phyloP scores from a whole-genome alignment of 1,139 yeast genomes.

The Candida glucosophila region DNA sequence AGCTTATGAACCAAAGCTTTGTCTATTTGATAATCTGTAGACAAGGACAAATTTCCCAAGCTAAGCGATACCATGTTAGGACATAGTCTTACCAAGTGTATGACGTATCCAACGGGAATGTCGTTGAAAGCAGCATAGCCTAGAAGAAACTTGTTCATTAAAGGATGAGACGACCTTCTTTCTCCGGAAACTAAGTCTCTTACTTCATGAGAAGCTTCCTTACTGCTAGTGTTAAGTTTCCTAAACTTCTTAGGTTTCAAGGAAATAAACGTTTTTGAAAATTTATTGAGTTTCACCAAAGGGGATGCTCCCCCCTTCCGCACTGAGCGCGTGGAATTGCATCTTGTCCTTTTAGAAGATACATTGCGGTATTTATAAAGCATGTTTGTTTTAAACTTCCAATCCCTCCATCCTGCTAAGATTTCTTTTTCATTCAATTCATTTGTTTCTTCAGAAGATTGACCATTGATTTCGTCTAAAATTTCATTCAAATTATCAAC shows the following conservation, averaged over 20 bases:
- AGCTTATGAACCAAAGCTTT: slow-evolving; percentile 23
- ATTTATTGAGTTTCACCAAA: slow-evolving; percentile 5
- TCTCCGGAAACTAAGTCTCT: too few relatives aligned
- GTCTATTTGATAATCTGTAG: slow-evolving; percentile 49
- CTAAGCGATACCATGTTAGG: slow-evolving; percentile 44
- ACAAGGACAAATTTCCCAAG: slow-evolving; percentile 46
- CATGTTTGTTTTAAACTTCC: slow-evolving; percentile 71
- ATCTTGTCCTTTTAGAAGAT: slow-evolving; percentile 15
- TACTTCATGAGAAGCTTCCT: not conserved
- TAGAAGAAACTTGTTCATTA: slow-evolving; percentile 45
- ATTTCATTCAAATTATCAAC: slow-evolving; percentile 38
- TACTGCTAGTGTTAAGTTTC: slow-evolving; percentile 5
- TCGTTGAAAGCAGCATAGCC: slow-evolving; percentile 56
- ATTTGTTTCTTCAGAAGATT: slow-evolving; percentile 5
- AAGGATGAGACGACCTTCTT: slow-evolving; percentile 39
- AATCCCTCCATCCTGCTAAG: slow-evolving; percentile 81
- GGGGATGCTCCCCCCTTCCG: slow-evolving; percentile 6
- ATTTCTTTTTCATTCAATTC: slow-evolving; percentile 11
- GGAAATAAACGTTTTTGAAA: slow-evolving; percentile 11
- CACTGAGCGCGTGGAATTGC: too few relatives aligned
- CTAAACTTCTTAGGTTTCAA: slow-evolving; percentile 14
- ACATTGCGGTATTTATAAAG: slow-evolving; percentile 32
- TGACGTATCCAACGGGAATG: slow-evolving; percentile 58
- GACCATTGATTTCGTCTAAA: slow-evolving; percentile 10
- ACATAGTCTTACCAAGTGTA: slow-evolving; percentile 54